Evolutionary conservation across 1,284 basidiomycete species (phyloP), one percentile per base, ranked within the genome.

Genomic region (Fistulinella cinereoalba): DNA sequence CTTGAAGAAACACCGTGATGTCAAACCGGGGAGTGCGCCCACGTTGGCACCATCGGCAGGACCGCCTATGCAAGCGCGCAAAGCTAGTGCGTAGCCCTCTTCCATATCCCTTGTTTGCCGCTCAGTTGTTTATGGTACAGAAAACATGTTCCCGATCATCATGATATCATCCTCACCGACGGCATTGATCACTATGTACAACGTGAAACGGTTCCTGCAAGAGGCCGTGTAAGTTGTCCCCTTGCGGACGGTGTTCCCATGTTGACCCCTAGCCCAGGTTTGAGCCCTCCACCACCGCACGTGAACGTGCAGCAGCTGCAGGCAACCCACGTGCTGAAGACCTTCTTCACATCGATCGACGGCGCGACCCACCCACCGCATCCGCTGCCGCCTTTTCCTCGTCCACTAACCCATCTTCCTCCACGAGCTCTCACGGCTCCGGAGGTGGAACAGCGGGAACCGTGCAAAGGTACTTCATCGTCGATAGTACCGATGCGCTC

Each of bases 121-220:
- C 16, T 28, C 13, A 15, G 12, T 19, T 4, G 15, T 16, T 1
- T 21, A 11, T 21, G 3, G 4, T 15, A 41, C 43, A 83, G 81
- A 77, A 46, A 81, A 81, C 55, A 80, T 79, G 61, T 84, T 88
- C 66, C 95, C 95, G 0, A 98, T 99, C 62, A 95, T 98, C 65
- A 86, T 98, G 69, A 93, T 99, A 31, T 96, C 94, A 0, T 97
- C 93, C 0, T 94, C 92, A 1, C 94, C 94, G 0, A 97, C 95
- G 0, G 85, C 94, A 8, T 80, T 99, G 44, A 84, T 99, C 61
- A 97, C 92, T 5, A 97, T 99, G 92, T 88, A 95, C 79, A 99
- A 99, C 66, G 92, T 98, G 50, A 92, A 92, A 65, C 80, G 80
- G 37, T 96, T 98, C 67, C 71, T 99, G 15, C 92, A 97, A 70